Evolutionary conservation across 2,329 filamentous ascomycete species (phyloP), one percentile per base, ranked within the genome.

Genomic region (Ascochyta koolunga): DNA sequence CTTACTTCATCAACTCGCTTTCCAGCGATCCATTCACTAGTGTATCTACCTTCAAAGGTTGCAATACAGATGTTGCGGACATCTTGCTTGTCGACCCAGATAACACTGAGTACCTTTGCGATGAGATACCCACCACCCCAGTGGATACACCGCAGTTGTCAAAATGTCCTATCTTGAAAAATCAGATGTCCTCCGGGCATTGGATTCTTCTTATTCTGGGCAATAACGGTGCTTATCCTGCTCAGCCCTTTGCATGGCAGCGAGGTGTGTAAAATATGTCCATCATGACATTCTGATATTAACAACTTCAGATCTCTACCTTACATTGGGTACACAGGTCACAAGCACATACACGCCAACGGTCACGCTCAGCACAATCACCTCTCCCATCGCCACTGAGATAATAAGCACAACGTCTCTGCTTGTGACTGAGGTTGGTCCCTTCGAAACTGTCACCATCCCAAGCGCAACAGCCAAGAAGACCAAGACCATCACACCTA

Each of bases 1-100:
- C 65, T 16, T 81, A 79, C 65, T 81, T 79, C 62, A 78, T 80
- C 61, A 79, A 80, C 60, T 70, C 71, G 9, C 61, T 68, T 15
- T 78, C 76, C 0, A 66, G 62, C 3, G 76, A 77, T 2, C 61
- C 62, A 5, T 81, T 80, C 58, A 78, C 76, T 16, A 75, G 75
- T 19, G 75, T 78, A 5, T 76, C 76, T 4, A 73, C 78, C 37
- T 80, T 80, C 54, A 61, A 73, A 43, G 77, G 77, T 27, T 80
- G 78, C 61, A 70, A 76, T 32, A 61, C 67, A 31, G 76, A 76
- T 45, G 58, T 69, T 37, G 71, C 77, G 16, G 70, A 78, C 49
- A 75, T 79, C 22, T 61, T 80, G 24, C 66, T 81, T 13, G 72
- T 80, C 10, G 74, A 77, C 21, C 76, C 76, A 0, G 67, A 68